Base-by-base conservation (phyloP, 2,329 filamentous ascomycete genomes). In the Leptographium flavum region DNA sequence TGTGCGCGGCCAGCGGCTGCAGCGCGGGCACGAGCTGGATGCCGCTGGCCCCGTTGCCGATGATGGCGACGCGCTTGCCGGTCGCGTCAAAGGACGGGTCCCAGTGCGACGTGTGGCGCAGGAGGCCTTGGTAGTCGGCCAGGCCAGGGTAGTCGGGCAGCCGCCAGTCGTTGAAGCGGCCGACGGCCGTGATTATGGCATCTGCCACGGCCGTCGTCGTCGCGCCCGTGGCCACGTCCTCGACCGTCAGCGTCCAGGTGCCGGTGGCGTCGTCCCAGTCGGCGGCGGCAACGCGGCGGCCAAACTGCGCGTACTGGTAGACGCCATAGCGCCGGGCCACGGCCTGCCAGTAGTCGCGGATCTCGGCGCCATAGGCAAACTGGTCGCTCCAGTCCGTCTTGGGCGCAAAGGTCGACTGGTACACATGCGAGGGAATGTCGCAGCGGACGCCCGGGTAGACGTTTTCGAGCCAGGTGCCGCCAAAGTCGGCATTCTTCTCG, bases 341-440 rank as follows among this genome's bases (percentile, higher is more conserved):
- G 0, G 59, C 58, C 52, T 81, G 69, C 76, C 79, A 79, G 55
- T 87, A 87, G 15, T 74, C 68, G 7, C 68, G 63, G 47, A 87
- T 86, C 57, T 87, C 82, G 4, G 63, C 57, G 0, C 81, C 81
- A 32, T 74, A 73, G 0, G 81, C 73, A 54, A 83, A 86, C 48
- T 78, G 69, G 52, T 83, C 76, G 0, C 69, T 70, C 82, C 82
- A 87, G 51, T 82, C 67, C 0, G 70, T 73, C 46, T 85, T 85
- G 1, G 79, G 78, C 7, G 68, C 66, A 56, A 83, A 85, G 0
- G 75, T 77, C 8, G 73, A 73, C 55, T 84, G 80, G 53, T 86
- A 86, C 19, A 80, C 77, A 56, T 83, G 77, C 0, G 79, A 73
- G 0, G 81, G 78, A 14, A 85, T 74, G 56, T 84, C 79, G 52